A percentile compares a stretch with the other conserved stretches of the same genome.
phyloP scores from a whole-genome alignment of 768 basidiomycete genomes.

The Lactifluus echinatus region DNA sequence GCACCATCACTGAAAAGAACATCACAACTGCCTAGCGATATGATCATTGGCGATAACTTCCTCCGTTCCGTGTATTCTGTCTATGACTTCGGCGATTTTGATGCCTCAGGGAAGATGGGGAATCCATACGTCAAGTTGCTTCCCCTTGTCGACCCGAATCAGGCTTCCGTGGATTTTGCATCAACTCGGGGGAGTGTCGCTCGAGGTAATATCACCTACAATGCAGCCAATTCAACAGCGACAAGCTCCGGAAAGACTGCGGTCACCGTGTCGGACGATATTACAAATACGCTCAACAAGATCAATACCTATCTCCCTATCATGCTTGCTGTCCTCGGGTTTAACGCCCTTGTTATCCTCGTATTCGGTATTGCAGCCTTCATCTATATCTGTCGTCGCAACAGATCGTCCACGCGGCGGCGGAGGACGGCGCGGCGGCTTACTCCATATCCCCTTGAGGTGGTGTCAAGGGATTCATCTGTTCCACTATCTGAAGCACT shows the following conservation, averaged over 20 bases:
- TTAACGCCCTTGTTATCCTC: constrained; percentile 67
- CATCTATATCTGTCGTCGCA: constrained; percentile 41
- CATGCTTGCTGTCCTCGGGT: constrained; percentile 64
- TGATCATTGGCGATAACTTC: constrained; percentile 77
- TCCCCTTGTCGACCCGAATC: constrained; percentile 55
- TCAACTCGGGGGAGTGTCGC: constrained; percentile 54
- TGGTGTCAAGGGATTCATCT: constrained; percentile 21
- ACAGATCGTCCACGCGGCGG: constrained; percentile 26
- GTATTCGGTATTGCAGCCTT: constrained; percentile 46
- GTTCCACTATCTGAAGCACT: constrained; percentile 12
- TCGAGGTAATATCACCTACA: constrained; percentile 60
- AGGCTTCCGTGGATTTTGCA: constrained; percentile 68
- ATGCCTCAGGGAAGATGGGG: constrained; percentile 54
- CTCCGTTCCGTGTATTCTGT: constrained; percentile 75
- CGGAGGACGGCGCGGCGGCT: constrained; percentile 37
- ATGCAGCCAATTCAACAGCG: constrained; percentile 33
- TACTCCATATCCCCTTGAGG: constrained; percentile 51
- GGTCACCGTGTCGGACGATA: constrained; percentile 49
- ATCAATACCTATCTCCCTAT: constrained; percentile 62
- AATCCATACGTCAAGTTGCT: constrained; percentile 72
- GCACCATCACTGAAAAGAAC: not conserved
- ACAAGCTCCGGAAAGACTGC: constrained; percentile 34
- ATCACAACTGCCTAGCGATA: constrained; percentile 44
- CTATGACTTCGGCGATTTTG: constrained; percentile 80
- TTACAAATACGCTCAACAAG: constrained; percentile 50